Base-by-base conservation (phyloP, 2,329 filamentous ascomycete genomes). In the Paracoccidioides lutzii region DNA sequence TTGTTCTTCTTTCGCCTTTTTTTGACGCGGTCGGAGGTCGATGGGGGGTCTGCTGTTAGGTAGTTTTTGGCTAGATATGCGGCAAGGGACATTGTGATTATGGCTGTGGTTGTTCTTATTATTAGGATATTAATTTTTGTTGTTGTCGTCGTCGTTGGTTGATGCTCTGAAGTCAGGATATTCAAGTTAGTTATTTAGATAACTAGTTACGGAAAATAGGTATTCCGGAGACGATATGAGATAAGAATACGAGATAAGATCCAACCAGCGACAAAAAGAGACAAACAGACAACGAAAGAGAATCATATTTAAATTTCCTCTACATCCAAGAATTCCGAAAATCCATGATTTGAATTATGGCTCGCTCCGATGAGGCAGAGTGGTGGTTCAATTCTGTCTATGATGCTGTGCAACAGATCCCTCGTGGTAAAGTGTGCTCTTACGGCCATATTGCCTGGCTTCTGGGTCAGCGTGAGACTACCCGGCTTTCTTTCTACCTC, bases 41-140 rank as follows among this genome's bases (percentile, higher is more conserved):
- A 57, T 2, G 63, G 58, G 1, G 67, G 70, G 61, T 85, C 82
- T 43, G 84, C 82, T 1, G 79, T 87, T 52, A 98, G 83, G 69
- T 98, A 98, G 70, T 90, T 93, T 60, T 88, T 85, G 41, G 91
- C 90, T 40, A 98, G 81, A 67, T 97, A 98, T 66, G 84, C 83
- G 57, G 89, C 84, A 61, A 96, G 79, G 55, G 79, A 73, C 60
- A 62, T 62, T 55, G 37, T 53, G 43, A 22, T 15, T 1, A 43
- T 46, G 12, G 15, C 35, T 49, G 32, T 37, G 5, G 35, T 7
- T 49, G 32, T 41, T 52, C 8, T 41, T 35, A 32, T 15, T 5
- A n/a, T 22, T 14, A 35, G 45, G n/a, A 35, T n/a, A 12, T 37
- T 35, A 33, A 12, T 22, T 37, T 41, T 52, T 32, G 5, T 40